Evolutionary conservation across 2,329 filamentous ascomycete genomes (phyloP).

Genomic region (Ascochyta clinopodiicola): DNA sequence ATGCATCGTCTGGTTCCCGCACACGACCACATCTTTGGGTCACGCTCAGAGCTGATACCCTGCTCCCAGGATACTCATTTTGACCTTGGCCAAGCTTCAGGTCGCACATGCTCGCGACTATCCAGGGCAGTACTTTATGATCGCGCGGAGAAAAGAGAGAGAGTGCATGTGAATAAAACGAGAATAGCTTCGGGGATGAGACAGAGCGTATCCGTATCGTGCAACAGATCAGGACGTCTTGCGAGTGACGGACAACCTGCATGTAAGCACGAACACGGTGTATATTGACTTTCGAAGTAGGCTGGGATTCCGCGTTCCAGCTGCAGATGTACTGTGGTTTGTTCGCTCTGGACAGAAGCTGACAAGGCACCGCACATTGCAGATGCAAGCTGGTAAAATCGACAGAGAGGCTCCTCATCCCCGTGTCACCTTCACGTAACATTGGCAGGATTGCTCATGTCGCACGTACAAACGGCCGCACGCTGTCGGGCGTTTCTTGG

Average conservation of each 20-base stretch:
- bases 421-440: neutral
- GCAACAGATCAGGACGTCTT: no score
- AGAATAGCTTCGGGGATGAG: no score
- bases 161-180: neutral
- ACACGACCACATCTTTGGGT: neutral
- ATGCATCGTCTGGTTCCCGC: neutral
- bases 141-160: neutral
- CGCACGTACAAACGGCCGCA: slow-evolving; percentile 17
- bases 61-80: neutral
- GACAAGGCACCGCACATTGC: neutral
- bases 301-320: no score
- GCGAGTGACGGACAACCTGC: no score
- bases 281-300: no score
- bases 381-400: neutral
- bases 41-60: neutral
- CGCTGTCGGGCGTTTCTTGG: neutral
- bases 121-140: neutral
- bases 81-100: neutral
- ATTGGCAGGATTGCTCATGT: slow-evolving; percentile 2
- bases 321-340: no score
- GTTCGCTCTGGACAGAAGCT: neutral
- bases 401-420: neutral
- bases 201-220: no score
- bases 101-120: neutral
- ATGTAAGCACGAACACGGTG: no score